phyloP scores from a whole-genome alignment of 169 alveolate genomes.

The Cryptosporidium muris region DNA sequence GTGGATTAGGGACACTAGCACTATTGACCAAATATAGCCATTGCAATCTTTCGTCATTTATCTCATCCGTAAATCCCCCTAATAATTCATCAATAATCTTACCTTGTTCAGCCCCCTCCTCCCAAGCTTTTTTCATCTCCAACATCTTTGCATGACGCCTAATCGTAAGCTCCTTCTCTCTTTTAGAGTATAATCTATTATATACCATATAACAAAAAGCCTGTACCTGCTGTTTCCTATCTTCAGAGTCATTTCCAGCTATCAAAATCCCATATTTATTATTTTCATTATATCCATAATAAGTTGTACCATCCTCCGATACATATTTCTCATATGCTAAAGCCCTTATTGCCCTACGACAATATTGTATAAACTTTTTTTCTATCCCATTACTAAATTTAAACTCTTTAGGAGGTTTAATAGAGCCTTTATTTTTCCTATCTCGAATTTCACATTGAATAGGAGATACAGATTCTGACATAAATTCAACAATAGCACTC shows the following conservation, averaged over 20 bases:
- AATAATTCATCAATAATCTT: conserved; percentile 21
- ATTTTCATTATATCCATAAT: conserved; percentile 57
- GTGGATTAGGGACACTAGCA: conserved; percentile 53
- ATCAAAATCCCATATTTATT: conserved; percentile 29
- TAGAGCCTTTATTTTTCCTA: not conserved
- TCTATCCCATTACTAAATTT: conserved; percentile 53
- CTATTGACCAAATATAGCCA: conserved; percentile 65
- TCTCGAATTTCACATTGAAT: conserved; percentile 12
- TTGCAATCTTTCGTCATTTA: conserved; percentile 66
- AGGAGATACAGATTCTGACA: conserved; percentile 49
- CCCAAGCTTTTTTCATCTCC: conserved; percentile 56
- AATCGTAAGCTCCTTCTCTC: conserved; percentile 25
- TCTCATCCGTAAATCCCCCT: conserved; percentile 42
- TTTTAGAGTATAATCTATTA: conserved; percentile 22
- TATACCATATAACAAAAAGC: conserved; percentile 64
- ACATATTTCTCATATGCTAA: conserved; percentile 57
- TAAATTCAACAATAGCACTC: conserved; percentile 61
- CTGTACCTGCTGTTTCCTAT: conserved; percentile 63
- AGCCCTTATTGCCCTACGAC: conserved; percentile 62
- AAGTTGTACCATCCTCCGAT: conserved; percentile 53
- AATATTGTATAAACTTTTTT: conserved; percentile 46
- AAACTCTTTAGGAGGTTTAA: conserved; percentile 46
- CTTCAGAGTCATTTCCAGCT: conserved; percentile 50
- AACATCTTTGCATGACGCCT: conserved; percentile 16
- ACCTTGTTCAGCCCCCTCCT: conserved; percentile 55